These are phyloP conservation scores for Boletus rubescentipes DNA, from an alignment of 768 basidiomycete species.

Conservation along the genomic window DNA sequence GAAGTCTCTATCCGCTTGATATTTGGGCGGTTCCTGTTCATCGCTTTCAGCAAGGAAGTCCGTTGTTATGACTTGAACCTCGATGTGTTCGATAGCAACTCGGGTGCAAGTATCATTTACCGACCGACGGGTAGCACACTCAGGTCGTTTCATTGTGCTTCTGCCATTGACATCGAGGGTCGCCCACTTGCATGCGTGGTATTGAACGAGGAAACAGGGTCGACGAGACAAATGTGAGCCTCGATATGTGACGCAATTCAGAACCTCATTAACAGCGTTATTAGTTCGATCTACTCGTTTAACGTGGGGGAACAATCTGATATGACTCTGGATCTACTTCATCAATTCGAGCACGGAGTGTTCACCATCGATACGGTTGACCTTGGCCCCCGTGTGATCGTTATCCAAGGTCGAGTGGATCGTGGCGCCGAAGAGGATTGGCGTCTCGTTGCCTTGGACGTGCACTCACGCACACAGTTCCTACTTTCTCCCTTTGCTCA, in stretches of 20 bases:
- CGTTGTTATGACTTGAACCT: slow-evolving; percentile 15
- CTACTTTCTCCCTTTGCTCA: background rate
- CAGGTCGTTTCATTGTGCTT: slow-evolving; percentile 3
- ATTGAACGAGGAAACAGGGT: background rate
- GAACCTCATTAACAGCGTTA: background rate
- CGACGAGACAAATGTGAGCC: slow-evolving; percentile 1
- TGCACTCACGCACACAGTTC: slow-evolving; percentile 10
- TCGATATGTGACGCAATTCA: background rate
- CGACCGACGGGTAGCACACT: background rate
- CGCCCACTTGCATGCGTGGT: slow-evolving; percentile 14
- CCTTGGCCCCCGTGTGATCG: background rate
- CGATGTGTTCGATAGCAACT: background rate
- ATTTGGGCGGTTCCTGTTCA: slow-evolving; percentile 15
- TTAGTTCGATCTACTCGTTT: slow-evolving; percentile 12
- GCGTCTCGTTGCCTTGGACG: slow-evolving; percentile 15
- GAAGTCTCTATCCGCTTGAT: slow-evolving; percentile 1
- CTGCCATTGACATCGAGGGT: slow-evolving; percentile 11
- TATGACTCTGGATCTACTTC: slow-evolving; percentile 13
- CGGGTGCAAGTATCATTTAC: slow-evolving; percentile 2
- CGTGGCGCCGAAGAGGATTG: background rate
- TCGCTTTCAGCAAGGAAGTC: slow-evolving; percentile 13
- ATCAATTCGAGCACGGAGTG: slow-evolving; percentile 2
- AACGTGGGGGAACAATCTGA: background rate
- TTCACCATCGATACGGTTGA: background rate
- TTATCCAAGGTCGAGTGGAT: background rate